A percentile compares a stretch with the other conserved stretches of the same genome.
phyloP scores from a whole-genome alignment of 805 yeast species.

The Wickerhamomyces tratensis region DNA sequence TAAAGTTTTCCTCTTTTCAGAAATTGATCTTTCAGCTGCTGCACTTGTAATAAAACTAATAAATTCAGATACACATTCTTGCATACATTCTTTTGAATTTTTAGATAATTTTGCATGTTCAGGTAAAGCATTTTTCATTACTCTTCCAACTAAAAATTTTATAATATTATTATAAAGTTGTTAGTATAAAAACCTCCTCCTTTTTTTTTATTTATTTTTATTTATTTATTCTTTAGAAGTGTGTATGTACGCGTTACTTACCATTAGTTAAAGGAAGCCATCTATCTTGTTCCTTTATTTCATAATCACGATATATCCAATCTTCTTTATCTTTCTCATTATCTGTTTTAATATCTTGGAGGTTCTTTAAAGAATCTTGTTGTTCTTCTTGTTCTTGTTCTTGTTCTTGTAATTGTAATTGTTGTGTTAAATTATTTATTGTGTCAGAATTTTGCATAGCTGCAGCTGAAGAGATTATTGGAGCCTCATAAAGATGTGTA shows the following conservation, averaged over 20 bases:
- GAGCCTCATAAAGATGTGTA: background rate
- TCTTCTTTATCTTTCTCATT: slow-evolving; percentile 4
- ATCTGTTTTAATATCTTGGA: too few species aligned
- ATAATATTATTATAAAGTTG: background rate
- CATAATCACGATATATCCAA: slow-evolving; percentile 24
- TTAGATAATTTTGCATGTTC: slow-evolving; percentile 65
- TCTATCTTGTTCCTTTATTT: slow-evolving; percentile 66
- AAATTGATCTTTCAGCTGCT: slow-evolving; percentile 66
- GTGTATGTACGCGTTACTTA: slow-evolving; percentile 7
- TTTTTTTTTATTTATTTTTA: too few species aligned
- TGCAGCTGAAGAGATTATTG: background rate
- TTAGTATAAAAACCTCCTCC: background rate
- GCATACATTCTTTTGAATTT: slow-evolving; percentile 74
- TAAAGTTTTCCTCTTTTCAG: slow-evolving; percentile 67
- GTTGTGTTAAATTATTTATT: background rate
- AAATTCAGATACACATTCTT: slow-evolving; percentile 76
- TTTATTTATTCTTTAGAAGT: too few species aligned
- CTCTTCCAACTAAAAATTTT: slow-evolving; percentile 40
- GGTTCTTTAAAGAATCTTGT: too few species aligned
- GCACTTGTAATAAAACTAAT: slow-evolving; percentile 75
- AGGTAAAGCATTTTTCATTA: slow-evolving; percentile 68
- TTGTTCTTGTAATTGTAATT: too few species aligned
- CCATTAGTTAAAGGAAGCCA: slow-evolving; percentile 76
- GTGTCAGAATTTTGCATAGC: background rate
- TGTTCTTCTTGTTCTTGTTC: too few species aligned